Base-by-base conservation (phyloP, 352 stramenopile genomes). In the Pythium rhizo-oryzae region DNA sequence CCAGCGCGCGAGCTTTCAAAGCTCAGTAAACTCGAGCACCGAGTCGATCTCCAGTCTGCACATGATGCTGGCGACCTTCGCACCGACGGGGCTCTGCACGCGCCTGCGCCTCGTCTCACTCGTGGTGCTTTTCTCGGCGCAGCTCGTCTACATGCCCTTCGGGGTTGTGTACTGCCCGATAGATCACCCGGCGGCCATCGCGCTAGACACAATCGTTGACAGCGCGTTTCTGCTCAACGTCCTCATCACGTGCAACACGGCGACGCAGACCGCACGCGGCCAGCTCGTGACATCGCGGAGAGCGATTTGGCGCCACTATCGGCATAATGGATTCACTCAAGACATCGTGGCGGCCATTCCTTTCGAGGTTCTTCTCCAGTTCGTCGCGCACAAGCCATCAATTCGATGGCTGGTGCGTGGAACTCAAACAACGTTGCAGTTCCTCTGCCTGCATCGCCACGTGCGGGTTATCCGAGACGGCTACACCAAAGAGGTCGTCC, bases 171-270 rank as follows among this genome's bases (percentile, higher is more conserved):
- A 84, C 56, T 54, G 72, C 12, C 23, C 47, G 2, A 47, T 25
- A 5, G 54, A 70, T 5, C 21, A 62, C 9, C 9, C 46, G 0
- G 59, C 33, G 41, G 73, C 67, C 15, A 30, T 65, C n/a, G 53
- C 25, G 7, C 2, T 76, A 4, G 61, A 74, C 23, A 47, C 33
- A 0, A 67, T 71, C 7, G 19, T 23, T 5, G 73, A 84, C 50
- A 51, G 64, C 11, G 24, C 79, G 1, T 85, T 88, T 37, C 35
- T 78, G 13, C 24, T 77, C 12, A 72, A 84, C 21, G 73, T 84
- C 8, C 19, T 79, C 21, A 55, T 80, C 12, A 69, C 58, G 0
- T 85, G 82, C 63, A 85, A 85, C 68, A 87, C 79, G 4, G 77
- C 67, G 28, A 66, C 76, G n/a, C 62, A 78, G 18, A 78, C 83